Evolutionary conservation across 352 stramenopile species (phyloP).

Genomic region (Elongisporangium anandrum): DNA sequence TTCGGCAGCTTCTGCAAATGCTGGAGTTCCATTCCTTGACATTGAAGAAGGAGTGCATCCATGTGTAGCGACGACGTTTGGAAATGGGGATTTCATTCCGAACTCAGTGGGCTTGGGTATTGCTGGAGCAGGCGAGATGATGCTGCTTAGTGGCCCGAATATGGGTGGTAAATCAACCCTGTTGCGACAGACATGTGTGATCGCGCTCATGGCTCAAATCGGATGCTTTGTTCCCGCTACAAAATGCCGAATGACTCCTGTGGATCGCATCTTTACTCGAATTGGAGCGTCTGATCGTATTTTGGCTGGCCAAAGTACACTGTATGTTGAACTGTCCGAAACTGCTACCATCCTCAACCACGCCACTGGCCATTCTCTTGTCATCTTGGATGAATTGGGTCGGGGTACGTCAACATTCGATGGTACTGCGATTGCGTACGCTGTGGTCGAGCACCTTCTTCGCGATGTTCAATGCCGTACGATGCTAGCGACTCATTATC

Average conservation of each 20-base stretch:
- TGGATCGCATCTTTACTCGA: conserved; percentile 99
- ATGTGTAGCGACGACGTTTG: conserved; percentile 85
- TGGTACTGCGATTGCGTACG: conserved; percentile 96
- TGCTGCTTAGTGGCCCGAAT: conserved; percentile 97
- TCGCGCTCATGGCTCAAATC: conserved; percentile 98
- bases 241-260: conserved; percentile 91
- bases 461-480: conserved; percentile 87
- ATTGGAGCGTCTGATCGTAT: conserved; percentile 98
- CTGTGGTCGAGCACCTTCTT: conserved; percentile 94
- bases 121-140: conserved; percentile 50
- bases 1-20: conserved; percentile 43
- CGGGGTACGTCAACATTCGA: conserved; percentile 99
- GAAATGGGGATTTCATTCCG: conserved; percentile 93
- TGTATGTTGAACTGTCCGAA: conserved; percentile 99
- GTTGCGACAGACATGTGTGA: conserved; percentile 97
- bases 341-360: conserved; percentile 97
- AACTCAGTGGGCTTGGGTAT: conserved; percentile 94
- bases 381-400: conserved; percentile 99
- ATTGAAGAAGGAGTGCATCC: conserved; percentile 94
- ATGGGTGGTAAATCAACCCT: conserved; percentile 99
- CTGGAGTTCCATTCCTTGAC: conserved; percentile 70
- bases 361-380: conserved; percentile 93
- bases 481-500: conserved; percentile 99
- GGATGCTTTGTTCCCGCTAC: conserved; percentile 97
- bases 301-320: conserved; percentile 98